Percentiles rank a stretch among this genome's conserved stretches.
phyloP scores from a whole-genome alignment of 176 grass and related monocot genomes.

The Triticum timopheevii region DNA sequence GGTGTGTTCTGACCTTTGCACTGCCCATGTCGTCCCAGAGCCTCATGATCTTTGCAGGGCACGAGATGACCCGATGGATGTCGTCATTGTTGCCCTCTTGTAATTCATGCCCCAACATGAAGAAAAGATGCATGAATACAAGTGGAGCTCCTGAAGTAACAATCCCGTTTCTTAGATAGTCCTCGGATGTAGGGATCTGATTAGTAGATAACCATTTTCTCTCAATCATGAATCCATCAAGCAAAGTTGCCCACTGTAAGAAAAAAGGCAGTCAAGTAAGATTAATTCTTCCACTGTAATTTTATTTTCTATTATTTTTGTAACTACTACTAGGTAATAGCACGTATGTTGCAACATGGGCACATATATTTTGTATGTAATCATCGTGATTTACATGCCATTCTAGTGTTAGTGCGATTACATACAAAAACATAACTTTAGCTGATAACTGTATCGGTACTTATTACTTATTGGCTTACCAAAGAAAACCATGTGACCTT shows the following conservation, averaged over 20 bases:
- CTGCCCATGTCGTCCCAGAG: slow-evolving; percentile 72
- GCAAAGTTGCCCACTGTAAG: slow-evolving; percentile 49
- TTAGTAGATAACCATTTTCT: slow-evolving; percentile 1
- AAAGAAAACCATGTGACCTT: no score
- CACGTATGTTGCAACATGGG: no score
- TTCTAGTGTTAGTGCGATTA: no score
- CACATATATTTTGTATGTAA: no score
- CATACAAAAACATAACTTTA: no score
- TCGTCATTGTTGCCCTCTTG: no score
- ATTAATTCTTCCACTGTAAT: neutral
- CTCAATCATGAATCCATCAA: slow-evolving; percentile 52
- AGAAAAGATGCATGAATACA: neutral
- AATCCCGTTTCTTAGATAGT: slow-evolving; percentile 50
- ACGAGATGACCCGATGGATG: neutral
- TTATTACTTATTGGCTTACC: no score
- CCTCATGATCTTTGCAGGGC: slow-evolving; percentile 35
- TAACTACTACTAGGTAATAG: no score
- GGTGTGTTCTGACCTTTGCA: slow-evolving; percentile 35
- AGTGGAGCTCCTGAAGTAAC: slow-evolving; percentile 41
- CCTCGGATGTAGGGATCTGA: slow-evolving; percentile 26
- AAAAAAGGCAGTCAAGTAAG: neutral
- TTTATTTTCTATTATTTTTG: neutral
- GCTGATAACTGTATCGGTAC: no score
- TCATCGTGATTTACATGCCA: no score
- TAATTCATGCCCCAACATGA: slow-evolving; percentile 44